Percentiles rank a stretch among this genome's conserved stretches.
Evolutionary conservation across 2,329 filamentous ascomycete species (phyloP).

Genomic region (Aspergillus sp.): DNA sequence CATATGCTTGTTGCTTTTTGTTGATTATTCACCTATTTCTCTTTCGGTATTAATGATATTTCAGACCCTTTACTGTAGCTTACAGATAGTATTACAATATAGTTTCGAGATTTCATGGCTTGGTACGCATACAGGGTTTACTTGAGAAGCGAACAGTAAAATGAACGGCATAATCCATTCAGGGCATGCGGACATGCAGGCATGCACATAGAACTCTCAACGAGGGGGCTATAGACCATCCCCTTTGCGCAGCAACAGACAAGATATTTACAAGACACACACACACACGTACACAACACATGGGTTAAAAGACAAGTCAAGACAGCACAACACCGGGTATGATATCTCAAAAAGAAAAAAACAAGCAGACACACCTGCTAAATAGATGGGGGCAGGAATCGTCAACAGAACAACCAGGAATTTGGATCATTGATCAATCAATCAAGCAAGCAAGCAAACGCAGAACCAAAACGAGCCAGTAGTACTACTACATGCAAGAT

Average conservation of each 20-base stretch:
- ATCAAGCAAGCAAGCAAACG: background rate
- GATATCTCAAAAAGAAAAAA: background rate
- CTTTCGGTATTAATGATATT: too few species aligned
- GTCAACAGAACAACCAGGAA: background rate
- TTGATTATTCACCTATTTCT: too few species aligned
- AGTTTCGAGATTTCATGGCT: background rate
- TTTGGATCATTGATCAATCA: background rate
- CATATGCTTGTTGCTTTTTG: background rate
- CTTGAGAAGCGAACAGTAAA: background rate
- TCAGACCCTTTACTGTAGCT: too few species aligned
- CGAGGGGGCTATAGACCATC: background rate
- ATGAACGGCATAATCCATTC: slow-evolving; percentile 1
- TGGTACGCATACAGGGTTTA: background rate
- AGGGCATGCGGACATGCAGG: background rate
- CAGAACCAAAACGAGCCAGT: too few species aligned
- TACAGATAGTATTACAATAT: too few species aligned
- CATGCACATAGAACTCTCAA: slow-evolving; percentile 3
- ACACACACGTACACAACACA: background rate
- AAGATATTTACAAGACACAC: background rate
- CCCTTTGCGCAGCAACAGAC: background rate
- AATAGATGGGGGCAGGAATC: background rate
- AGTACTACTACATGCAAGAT: background rate
- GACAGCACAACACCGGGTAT: slow-evolving; percentile 2
- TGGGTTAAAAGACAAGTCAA: background rate
- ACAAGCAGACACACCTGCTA: background rate